Evolutionary conservation across 345 rosid genomes (phyloP).

Genomic region (Lepidium didymum): DNA sequence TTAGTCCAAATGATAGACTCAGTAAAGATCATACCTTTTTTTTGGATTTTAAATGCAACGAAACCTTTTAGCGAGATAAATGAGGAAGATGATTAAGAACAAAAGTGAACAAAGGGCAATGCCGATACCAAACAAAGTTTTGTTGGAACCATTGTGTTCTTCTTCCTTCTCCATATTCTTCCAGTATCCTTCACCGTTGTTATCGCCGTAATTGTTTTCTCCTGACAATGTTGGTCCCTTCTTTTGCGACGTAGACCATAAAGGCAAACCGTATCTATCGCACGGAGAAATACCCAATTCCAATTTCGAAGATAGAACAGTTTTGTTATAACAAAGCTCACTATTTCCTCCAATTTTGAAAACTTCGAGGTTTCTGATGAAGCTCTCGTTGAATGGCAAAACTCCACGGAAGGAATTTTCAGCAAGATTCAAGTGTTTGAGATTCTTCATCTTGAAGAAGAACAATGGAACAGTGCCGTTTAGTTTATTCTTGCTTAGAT

Average conservation of each 20-base stretch:
- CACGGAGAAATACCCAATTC: constrained; percentile 74
- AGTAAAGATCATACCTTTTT: neutral
- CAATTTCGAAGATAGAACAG: constrained; percentile 51
- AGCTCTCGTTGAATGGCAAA: constrained; percentile 64
- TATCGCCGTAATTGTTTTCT: constrained; percentile 23
- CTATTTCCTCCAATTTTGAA: constrained; percentile 59
- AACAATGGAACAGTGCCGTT: constrained; percentile 70
- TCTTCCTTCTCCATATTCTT: constrained; percentile 10
- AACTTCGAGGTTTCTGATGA: constrained; percentile 43
- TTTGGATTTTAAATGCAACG: constrained; percentile 2
- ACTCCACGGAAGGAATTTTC: constrained; percentile 63
- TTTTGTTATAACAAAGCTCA: constrained; percentile 62
- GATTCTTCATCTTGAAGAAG: constrained; percentile 48
- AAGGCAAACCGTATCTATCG: constrained; percentile 73
- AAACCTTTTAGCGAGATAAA: constrained; percentile 61
- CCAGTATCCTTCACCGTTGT: constrained; percentile 29
- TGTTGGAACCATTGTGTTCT: constrained; percentile 56
- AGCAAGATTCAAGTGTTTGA: constrained; percentile 63
- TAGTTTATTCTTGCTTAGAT: constrained; percentile 66
- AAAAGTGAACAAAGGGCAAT: constrained; percentile 65
- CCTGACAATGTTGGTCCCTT: constrained; percentile 4
- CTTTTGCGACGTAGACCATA: constrained; percentile 59
- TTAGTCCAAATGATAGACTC: neutral
- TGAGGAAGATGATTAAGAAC: constrained; percentile 58
- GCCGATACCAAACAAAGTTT: constrained; percentile 65